Evolutionary conservation across 2,329 filamentous ascomycete species (phyloP).

Genomic region (Cordyceps militaris): DNA sequence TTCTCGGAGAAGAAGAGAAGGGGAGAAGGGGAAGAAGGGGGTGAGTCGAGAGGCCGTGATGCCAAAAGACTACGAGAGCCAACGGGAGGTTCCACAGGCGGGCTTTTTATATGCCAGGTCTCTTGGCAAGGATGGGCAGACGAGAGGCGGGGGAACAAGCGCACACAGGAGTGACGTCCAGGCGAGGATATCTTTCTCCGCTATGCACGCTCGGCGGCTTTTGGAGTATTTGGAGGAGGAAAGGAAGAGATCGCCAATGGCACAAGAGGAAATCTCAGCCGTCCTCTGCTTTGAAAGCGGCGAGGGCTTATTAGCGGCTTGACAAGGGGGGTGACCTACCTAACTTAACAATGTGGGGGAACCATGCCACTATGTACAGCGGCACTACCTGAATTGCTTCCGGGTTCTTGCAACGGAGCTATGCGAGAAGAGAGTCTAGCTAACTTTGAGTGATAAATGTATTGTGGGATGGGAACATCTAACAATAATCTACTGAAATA

Average conservation of each 20-base stretch:
- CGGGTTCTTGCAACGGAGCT: neutral
- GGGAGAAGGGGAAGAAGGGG: neutral
- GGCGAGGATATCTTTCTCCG: neutral
- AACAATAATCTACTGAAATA: too few species aligned
- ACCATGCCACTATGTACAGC: neutral
- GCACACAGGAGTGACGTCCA: neutral
- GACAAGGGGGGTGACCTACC: neutral
- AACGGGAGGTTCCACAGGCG: conserved; percentile 4
- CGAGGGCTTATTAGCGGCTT: conserved; percentile 9
- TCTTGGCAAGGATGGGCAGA: neutral
- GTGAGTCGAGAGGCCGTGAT: neutral
- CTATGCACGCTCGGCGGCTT: neutral
- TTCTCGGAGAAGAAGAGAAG: too few species aligned
- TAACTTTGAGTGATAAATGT: too few species aligned
- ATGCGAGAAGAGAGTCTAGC: neutral
- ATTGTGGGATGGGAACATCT: too few species aligned
- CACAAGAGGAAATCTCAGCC: conserved; percentile 10
- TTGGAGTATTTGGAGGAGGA: neutral
- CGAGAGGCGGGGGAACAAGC: neutral
- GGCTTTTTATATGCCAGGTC: conserved; percentile 1
- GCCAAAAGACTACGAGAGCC: neutral
- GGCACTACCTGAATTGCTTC: neutral
- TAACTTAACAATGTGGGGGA: conserved; percentile 6
- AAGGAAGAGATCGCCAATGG: conserved; percentile 5
- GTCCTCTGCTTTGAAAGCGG: conserved; percentile 9